Evolutionary conservation across 2,329 filamentous ascomycete genomes (phyloP), one percentile per base, ranked within the genome.

Genomic region (Penicillium glabrum): DNA sequence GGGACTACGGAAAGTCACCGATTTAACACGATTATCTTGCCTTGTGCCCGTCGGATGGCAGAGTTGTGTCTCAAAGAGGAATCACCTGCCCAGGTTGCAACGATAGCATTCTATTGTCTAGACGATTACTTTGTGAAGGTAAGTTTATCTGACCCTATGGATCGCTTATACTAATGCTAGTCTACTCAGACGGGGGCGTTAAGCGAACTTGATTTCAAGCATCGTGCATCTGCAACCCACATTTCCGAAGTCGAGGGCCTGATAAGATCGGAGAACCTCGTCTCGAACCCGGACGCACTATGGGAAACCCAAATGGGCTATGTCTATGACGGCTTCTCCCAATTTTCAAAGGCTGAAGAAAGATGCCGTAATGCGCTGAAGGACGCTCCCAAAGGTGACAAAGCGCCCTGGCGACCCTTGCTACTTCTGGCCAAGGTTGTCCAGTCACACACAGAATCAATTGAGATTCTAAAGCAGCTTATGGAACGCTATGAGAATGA

Each of bases 231-330:
- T 24, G 13, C 49, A n/a, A 14, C 9, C 9, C 16, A 16, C 6
- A 1, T 9, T 39, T 57, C 24, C n/a, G 29, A 3, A 16, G 46
- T 58, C 19, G 46, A 33, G 31, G 14, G 14, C 31, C 31, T 16
- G 31, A 33, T 33, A 5, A 33, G 31, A 33, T 33, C 31, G 31
- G 13, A 33, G 5, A 33, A 7, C 31, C 31, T 33, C 14, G 31
- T 14, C 31, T 33, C 11, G 27, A 45, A 49, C 6, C 43, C 10
- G 29, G 58, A 64, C 48, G 53, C 59, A 16, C 31, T 61, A 2
- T 64, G 64, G 63, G 52, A 67, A 27, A 58, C 60, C 1, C 61
- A 69, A 45, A 64, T 70, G 54, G 68, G 62, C 9, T 59, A 54
- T 35, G 58, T 66, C 9, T 49, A 67, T 16, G 46, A 61, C 13